A percentile compares a stretch with the other conserved stretches of the same genome.
Conservation (phyloP, 805 yeast genomes). For the Candida tibetensis region DNA sequence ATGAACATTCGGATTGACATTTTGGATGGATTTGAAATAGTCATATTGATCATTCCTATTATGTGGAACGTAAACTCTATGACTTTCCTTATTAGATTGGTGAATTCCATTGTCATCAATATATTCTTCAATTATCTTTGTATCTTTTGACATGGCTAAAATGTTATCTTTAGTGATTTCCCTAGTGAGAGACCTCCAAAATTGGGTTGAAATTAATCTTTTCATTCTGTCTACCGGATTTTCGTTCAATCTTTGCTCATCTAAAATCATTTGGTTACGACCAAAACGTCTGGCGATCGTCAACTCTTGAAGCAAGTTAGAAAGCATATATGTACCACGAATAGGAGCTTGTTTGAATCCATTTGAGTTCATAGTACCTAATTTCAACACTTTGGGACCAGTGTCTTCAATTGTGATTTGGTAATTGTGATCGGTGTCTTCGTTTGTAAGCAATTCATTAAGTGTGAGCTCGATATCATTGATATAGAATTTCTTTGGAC, state of each 20-base stretch:
- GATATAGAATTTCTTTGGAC: slow-evolving; percentile 59
- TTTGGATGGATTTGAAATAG: slow-evolving; percentile 56
- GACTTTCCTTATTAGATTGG: slow-evolving; percentile 49
- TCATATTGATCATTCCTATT: slow-evolving; percentile 69
- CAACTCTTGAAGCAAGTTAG: slow-evolving; percentile 82
- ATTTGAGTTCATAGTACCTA: slow-evolving; percentile 81
- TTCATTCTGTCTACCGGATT: slow-evolving; percentile 79
- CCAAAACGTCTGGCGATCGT: slow-evolving; percentile 84
- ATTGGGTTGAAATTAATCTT: slow-evolving; percentile 69
- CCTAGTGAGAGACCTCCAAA: slow-evolving; percentile 81
- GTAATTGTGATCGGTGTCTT: slow-evolving; percentile 80
- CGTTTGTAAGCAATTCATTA: slow-evolving; percentile 62
- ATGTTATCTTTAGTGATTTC: slow-evolving; percentile 60
- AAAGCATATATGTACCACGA: slow-evolving; percentile 86
- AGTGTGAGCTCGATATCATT: slow-evolving; percentile 73
- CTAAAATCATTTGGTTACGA: slow-evolving; percentile 70
- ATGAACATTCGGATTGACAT: slow-evolving; percentile 50
- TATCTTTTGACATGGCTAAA: slow-evolving; percentile 69
- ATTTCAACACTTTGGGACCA: slow-evolving; percentile 76
- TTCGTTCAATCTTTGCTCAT: slow-evolving; percentile 80
- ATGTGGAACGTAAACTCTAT: slow-evolving; percentile 76
- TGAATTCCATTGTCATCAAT: slow-evolving; percentile 30
- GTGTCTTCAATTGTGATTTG: slow-evolving; percentile 85
- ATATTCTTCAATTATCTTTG: slow-evolving; percentile 61
- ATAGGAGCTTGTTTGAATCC: slow-evolving; percentile 73